Evolutionary conservation across 208 protist genomes (phyloP), one percentile per base, ranked within the genome.

Genomic region (Trypanosoma mega): DNA sequence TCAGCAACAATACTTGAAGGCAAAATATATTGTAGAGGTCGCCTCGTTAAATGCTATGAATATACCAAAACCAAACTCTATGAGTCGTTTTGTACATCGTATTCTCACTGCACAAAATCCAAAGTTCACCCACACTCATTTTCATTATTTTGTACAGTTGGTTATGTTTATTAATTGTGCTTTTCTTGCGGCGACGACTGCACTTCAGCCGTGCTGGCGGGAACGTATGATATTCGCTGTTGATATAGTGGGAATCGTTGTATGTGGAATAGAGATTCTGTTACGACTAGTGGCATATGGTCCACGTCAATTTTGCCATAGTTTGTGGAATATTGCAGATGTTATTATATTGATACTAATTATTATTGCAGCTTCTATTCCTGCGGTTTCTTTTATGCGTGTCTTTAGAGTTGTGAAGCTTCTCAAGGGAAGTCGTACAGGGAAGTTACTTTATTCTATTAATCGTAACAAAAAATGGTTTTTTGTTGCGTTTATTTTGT

Each of bases 201-300:
- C 46, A 5, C 41, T 43, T 54, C 49, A 61, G 52, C 30, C 56
- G 7, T 23, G 43, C 18, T 73, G 72, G 62, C 44, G 65, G 31
- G 12, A 54, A 14, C 36, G 34, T 18, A 67, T 76, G 61, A 56
- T 78, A 26, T 47, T 71, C 6, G 58, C 31, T 6, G 34, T 86
- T 39, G 56, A 75, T 65, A 70, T 68, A 45, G 46, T 79, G 1
- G 71, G 63, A 12, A 69, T 74, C 24, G 56, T 47, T 20, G 20
- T 74, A 18, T 68, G 57, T 33, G 67, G 60, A 6, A 20, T 72
- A 12, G 85, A 88, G 46, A 30, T 78, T 16, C 1, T 78, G 27
- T 26, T 80, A 23, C 49, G 45, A 29, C 3, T 87, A 4, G 16
- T 78, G 4, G 78, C 80, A 6, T 87, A 87, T 45, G 75, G 68